A percentile compares a stretch with the other conserved stretches of the same genome.
These are phyloP conservation scores for Cladosporium oxysporum DNA, from an alignment of 2,329 filamentous ascomycete species.

Conservation along the genomic window DNA sequence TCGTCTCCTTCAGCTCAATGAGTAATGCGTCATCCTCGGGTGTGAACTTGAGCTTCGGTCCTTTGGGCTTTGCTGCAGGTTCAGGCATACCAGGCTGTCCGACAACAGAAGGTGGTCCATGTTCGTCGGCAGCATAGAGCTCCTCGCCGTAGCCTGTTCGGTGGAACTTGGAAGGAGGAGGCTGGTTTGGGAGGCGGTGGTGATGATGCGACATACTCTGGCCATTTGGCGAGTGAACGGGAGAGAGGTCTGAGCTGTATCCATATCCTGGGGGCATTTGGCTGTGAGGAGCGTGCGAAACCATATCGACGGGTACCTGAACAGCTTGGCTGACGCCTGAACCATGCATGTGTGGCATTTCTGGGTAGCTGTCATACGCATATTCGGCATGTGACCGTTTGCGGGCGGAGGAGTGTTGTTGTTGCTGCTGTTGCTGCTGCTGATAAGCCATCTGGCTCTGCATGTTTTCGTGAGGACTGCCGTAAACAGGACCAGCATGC, in stretches of 20 bases:
- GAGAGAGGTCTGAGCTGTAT: conserved; percentile 13
- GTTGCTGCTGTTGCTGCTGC: conserved; percentile 15
- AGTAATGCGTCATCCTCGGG: conserved; percentile 86
- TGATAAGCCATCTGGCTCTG: conserved; percentile 19
- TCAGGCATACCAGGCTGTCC: conserved; percentile 84
- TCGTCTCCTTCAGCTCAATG: conserved; percentile 90
- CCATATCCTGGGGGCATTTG: conserved; percentile 25
- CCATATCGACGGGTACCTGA: conserved; percentile 43
- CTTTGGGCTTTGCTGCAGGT: conserved; percentile 76
- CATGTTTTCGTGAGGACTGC: conserved; percentile 20
- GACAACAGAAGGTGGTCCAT: conserved; percentile 78
- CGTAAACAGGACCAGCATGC: conserved; percentile 10
- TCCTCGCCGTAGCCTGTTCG: conserved; percentile 54
- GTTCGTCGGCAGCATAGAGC: conserved; percentile 43
- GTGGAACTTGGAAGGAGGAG: conserved; percentile 68
- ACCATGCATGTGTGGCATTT: conserved; percentile 40
- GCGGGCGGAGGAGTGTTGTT: conserved; percentile 29
- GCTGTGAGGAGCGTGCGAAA: conserved; percentile 34
- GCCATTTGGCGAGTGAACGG: not conserved
- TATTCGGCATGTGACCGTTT: conserved; percentile 49
- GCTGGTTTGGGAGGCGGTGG: conserved; percentile 74
- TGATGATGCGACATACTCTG: conserved; percentile 64
- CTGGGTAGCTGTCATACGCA: conserved; percentile 39
- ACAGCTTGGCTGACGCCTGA: conserved; percentile 36
- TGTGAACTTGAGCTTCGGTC: conserved; percentile 91